These are phyloP conservation scores for Ogataea wickerhamii DNA, from an alignment of 805 yeast species.

Conservation along the genomic window DNA sequence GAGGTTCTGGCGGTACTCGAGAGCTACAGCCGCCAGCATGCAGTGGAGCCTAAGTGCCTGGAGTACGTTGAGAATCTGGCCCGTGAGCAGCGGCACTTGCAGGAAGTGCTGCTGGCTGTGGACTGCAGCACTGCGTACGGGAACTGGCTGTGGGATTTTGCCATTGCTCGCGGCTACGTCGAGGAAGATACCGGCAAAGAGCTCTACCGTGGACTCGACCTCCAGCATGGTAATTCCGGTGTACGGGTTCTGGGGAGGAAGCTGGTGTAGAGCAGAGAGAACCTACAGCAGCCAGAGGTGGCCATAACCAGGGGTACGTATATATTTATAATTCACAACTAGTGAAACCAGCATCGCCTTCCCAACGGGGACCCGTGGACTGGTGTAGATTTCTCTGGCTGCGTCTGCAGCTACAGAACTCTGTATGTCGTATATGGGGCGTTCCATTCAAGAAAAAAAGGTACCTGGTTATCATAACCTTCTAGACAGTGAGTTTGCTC, in stretches of 20 bases:
- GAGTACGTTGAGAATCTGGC: slow-evolving; percentile 56
- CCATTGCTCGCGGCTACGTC: slow-evolving; percentile 17
- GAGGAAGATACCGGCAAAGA: slow-evolving; percentile 18
- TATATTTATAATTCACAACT: too few relatives aligned
- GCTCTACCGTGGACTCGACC: slow-evolving; percentile 21
- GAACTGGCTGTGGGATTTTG: slow-evolving; percentile 8
- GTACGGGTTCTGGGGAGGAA: not conserved
- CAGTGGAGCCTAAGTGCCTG: slow-evolving; percentile 60
- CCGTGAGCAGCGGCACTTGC: slow-evolving; percentile 45
- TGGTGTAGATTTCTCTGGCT: too few relatives aligned
- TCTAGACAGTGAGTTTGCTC: too few relatives aligned
- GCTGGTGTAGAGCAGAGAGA: too few relatives aligned
- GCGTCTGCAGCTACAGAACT: too few relatives aligned
- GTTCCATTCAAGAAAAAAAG: too few relatives aligned
- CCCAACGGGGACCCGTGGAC: too few relatives aligned
- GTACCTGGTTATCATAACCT: too few relatives aligned
- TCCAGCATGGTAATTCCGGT: slow-evolving; percentile 5
- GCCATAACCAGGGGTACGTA: too few relatives aligned
- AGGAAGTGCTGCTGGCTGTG: slow-evolving; percentile 36
- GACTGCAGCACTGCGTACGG: slow-evolving; percentile 6
- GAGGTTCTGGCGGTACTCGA: slow-evolving; percentile 44
- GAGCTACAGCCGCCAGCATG: slow-evolving; percentile 52
- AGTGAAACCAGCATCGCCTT: too few relatives aligned
- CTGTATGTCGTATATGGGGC: too few relatives aligned
- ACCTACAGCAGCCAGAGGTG: too few relatives aligned